Evolutionary conservation across 768 basidiomycete species (phyloP), one percentile per base, ranked within the genome.

Genomic region (Rhizopogon rudus): DNA sequence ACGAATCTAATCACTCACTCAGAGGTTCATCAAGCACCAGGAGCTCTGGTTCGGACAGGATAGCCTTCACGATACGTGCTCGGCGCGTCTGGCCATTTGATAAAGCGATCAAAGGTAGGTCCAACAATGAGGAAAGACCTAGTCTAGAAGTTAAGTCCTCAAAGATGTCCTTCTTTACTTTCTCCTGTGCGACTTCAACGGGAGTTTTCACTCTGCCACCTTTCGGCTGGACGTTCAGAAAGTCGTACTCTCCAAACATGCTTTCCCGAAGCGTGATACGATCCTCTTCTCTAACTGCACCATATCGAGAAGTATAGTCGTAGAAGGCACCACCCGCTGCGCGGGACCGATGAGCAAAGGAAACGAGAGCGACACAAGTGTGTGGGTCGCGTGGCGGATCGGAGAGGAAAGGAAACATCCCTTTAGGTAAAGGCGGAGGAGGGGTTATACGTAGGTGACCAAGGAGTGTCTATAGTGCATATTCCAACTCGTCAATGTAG

Each of bases 231-330:
- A 65, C 52, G 46, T 63, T 76, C 55, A 51, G 64, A 65, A 56
- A 77, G 52, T 71, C 72, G 40, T 71, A 77, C 57, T 83, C 79
- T 2, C 81, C 77, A 58, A 83, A 79, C 73, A 93, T 79, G 55
- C 79, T 84, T 62, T 94, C 76, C 7, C 86, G 76, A 22, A 95
- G 77, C 0, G 94, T 92, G 51, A 84, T 67, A 29, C 81, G 79
- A 64, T 96, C 95, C 64, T 88, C 91, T 16, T 96, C 94, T 16
- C 88, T 76, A 40, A 93, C 81, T 0, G 91, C 88, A 20, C 91
- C 93, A 66, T 98, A 98, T 3, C 94, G 83, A 3, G 94, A 93
- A 0, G 93, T 89, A 64, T 88, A 97, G 71, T 98, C 95, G 57
- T 89, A 88, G 72, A 98, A 98, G 10, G 81, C 89, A 7, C 87